These are phyloP conservation scores for Torrubiellomyces zombiae DNA, from an alignment of 2,329 filamentous ascomycete species.

Conservation along the genomic window DNA sequence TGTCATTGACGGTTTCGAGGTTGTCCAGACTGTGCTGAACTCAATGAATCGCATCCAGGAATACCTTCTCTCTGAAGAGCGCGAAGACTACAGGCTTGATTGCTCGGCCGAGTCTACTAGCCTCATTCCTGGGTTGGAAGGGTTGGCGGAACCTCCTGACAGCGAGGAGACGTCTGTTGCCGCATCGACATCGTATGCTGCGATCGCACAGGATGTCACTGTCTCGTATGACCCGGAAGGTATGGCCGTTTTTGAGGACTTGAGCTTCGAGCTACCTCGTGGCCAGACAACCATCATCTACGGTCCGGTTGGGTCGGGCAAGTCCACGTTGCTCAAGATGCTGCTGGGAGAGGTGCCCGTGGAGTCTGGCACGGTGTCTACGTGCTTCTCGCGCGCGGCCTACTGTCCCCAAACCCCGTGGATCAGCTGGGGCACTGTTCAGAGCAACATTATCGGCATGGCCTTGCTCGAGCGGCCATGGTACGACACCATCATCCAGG, in stretches of 20 bases:
- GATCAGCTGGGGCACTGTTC: slow-evolving; percentile 9
- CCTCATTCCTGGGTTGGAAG: too few relatives aligned
- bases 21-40: slow-evolving; percentile 8
- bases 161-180: too few relatives aligned
- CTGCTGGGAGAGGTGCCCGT: slow-evolving; percentile 9
- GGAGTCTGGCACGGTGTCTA: slow-evolving; percentile 4
- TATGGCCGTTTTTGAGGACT: slow-evolving; percentile 1
- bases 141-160: too few relatives aligned
- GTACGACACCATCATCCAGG: slow-evolving; percentile 8
- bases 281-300: slow-evolving; percentile 9
- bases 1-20: slow-evolving; percentile 7
- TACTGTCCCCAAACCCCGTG: slow-evolving; percentile 11
- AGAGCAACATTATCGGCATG: slow-evolving; percentile 10
- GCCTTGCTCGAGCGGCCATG: slow-evolving; percentile 6
- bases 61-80: slow-evolving; percentile 7
- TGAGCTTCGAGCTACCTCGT: slow-evolving; percentile 5
- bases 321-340: slow-evolving; percentile 9
- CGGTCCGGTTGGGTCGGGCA: slow-evolving; percentile 10
- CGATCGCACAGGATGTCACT: slow-evolving; percentile 2
- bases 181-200: too few relatives aligned
- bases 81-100: slow-evolving; percentile 5
- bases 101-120: too few relatives aligned
- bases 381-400: slow-evolving; percentile 5
- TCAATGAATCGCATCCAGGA: slow-evolving; percentile 8
- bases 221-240: slow-evolving; percentile 4